Evolutionary conservation across 768 basidiomycete genomes (phyloP), one percentile per base, ranked within the genome.

Genomic region (Lyophyllum semitale): DNA sequence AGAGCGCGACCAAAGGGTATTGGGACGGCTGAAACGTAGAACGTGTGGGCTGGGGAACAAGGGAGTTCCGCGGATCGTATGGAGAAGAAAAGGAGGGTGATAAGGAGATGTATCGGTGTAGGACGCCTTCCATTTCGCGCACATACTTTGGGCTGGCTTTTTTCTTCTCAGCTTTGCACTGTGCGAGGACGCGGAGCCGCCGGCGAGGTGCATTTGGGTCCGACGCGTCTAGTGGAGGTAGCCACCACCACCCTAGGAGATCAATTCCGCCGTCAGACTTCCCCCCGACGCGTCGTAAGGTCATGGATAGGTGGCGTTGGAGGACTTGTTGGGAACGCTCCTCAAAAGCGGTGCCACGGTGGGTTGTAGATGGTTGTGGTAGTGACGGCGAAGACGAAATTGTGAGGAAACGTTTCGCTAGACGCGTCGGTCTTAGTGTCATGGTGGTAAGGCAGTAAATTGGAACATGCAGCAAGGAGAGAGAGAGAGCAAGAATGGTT

Each of bases 161-260:
- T 71, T 85, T 87, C 74, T 85, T 88, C 65, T 95, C 91, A 0
- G 93, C 93, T 76, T 97, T 97, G 75, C 95, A 97, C 64, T 96
- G 94, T 0, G 81, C 93, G 20, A 96, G 68, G 9, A 97, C 80
- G 49, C 93, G 87, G 3, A 95, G 62, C 1, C 91, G 78, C 32
- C 79, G 72, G 22, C 84, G 75, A 35, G 54, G 56, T 33, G 6
- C 44, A 29, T 38, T 56, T 18, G 56, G 26, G 30, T 59, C 49
- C 4, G 45, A 11, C 3, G 41, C 33, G 27, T 59, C 54, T 5
- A 43, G 20, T 17, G 63, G 53, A 25, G 90, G 93, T 4, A 96
- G 73, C 88, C 87, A 93, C 95, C 95, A 96, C 92, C 93, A 95
- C 15, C 95, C 95, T 50, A 88, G 68, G 20, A 96, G 76, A 70